phyloP scores from a whole-genome alignment of 495 filamentous ascomycete genomes.

The Talaromyces thailandensis region DNA sequence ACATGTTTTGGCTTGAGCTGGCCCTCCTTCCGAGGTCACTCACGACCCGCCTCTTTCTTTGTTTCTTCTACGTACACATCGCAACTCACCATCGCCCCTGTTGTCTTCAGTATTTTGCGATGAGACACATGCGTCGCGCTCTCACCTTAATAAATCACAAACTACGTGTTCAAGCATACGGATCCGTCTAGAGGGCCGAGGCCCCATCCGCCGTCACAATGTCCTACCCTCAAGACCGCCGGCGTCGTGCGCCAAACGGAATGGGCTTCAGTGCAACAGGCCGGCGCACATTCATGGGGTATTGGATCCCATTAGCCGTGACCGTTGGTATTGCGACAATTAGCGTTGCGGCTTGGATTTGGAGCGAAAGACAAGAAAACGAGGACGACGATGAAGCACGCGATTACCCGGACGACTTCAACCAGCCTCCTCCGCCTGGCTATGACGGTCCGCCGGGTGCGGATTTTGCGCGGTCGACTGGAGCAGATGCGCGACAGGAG shows the following conservation, averaged over 20 bases:
- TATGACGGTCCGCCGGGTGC: slow-evolving; percentile 19
- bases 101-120: slow-evolving; percentile 15
- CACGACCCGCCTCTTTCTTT: slow-evolving; percentile 15
- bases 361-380: slow-evolving; percentile 73
- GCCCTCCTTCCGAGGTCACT: slow-evolving; percentile 21
- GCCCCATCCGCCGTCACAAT: not conserved
- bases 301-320: slow-evolving; percentile 78
- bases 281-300: slow-evolving; percentile 61
- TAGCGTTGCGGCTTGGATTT: slow-evolving; percentile 82
- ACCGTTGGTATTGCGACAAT: slow-evolving; percentile 79
- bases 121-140: slow-evolving; percentile 25
- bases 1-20: slow-evolving; percentile 30
- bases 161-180: slow-evolving; percentile 13
- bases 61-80: slow-evolving; percentile 2
- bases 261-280: slow-evolving; percentile 42
- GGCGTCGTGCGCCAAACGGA: slow-evolving; percentile 49
- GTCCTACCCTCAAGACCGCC: slow-evolving; percentile 59
- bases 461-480: slow-evolving; percentile 23
- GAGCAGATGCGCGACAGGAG: slow-evolving; percentile 24
- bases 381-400: slow-evolving; percentile 50
- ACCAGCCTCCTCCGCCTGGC: slow-evolving; percentile 25
- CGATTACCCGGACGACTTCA: slow-evolving; percentile 28
- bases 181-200: slow-evolving; percentile 1
- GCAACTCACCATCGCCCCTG: slow-evolving; percentile 8
- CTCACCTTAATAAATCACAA: slow-evolving; percentile 14